phyloP scores from a whole-genome alignment of 202 grass and related monocot species.

The Musa balbisiana region DNA sequence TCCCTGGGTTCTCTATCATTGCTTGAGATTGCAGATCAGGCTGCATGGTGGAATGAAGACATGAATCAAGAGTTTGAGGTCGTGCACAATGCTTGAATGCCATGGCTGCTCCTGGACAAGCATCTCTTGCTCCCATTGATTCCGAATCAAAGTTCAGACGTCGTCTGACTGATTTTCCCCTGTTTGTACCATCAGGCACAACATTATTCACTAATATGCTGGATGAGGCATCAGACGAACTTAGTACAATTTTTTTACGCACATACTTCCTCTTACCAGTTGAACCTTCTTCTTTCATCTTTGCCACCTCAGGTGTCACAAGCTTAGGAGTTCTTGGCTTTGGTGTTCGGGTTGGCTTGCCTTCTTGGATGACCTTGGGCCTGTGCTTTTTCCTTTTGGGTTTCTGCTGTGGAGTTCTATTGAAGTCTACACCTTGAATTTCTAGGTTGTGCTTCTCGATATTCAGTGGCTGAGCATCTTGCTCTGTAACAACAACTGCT shows the following conservation, averaged over 20 bases:
- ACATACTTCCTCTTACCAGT: constrained; percentile 45
- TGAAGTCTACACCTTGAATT: constrained; percentile 40
- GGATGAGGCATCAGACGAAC: not conserved
- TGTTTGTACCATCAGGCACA: constrained; percentile 11
- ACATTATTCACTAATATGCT: not conserved
- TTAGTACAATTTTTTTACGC: not conserved
- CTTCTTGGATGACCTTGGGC: constrained; percentile 67
- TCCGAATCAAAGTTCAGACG: constrained; percentile 49
- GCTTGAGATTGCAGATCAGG: constrained; percentile 13
- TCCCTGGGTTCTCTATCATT: constrained; percentile 16
- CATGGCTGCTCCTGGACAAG: not conserved
- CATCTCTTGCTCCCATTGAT: constrained; percentile 9
- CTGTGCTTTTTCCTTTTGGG: constrained; percentile 57
- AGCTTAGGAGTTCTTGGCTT: constrained; percentile 51
- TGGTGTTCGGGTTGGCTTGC: constrained; percentile 33
- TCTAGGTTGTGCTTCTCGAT: constrained; percentile 2
- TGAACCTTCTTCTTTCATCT: constrained; percentile 9
- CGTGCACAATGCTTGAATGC: not conserved
- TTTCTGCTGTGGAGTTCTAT: constrained; percentile 47
- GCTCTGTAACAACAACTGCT: constrained; percentile 16
- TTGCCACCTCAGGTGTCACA: not conserved
- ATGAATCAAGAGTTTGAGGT: constrained; percentile 21
- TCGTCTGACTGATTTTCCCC: constrained; percentile 35
- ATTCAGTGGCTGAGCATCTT: constrained; percentile 14
- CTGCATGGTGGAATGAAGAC: constrained; percentile 19